Conservation (phyloP, 495 filamentous ascomycete genomes). For the Annulohypoxylon bovei region DNA sequence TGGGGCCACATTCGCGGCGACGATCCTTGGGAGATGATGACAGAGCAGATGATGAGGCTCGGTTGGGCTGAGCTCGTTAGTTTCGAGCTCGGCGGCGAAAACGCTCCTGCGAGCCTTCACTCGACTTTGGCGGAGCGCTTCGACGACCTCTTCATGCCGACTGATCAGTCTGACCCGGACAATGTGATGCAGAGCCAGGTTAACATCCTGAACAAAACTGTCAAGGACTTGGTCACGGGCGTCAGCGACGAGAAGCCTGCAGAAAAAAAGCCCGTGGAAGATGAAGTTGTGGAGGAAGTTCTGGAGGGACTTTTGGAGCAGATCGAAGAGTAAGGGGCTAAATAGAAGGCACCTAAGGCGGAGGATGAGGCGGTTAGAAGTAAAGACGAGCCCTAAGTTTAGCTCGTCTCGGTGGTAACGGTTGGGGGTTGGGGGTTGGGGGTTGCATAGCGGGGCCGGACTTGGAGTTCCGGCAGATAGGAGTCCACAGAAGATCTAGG, state of each 20-base stretch:
- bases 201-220: no score
- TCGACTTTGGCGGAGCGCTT: neutral
- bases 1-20: slow-evolving; percentile 11
- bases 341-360: neutral
- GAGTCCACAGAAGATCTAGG: neutral
- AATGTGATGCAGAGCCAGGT: no score
- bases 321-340: no score
- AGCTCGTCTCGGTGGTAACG: neutral
- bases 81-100: slow-evolving; percentile 16
- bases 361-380: neutral
- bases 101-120: neutral
- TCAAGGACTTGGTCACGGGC: no score
- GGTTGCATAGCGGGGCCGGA: neutral
- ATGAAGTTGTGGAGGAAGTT: no score
- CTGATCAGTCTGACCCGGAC: neutral
- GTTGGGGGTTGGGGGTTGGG: no score
- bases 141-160: neutral
- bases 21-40: neutral
- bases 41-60: neutral
- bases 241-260: no score
- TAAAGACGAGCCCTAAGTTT: neutral
- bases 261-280: no score
- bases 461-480: neutral
- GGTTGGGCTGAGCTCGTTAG: slow-evolving; percentile 5
- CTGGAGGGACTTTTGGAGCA: no score